These are phyloP conservation scores for Myxozyma sirexii DNA, from an alignment of 805 yeast species.

Conservation along the genomic window DNA sequence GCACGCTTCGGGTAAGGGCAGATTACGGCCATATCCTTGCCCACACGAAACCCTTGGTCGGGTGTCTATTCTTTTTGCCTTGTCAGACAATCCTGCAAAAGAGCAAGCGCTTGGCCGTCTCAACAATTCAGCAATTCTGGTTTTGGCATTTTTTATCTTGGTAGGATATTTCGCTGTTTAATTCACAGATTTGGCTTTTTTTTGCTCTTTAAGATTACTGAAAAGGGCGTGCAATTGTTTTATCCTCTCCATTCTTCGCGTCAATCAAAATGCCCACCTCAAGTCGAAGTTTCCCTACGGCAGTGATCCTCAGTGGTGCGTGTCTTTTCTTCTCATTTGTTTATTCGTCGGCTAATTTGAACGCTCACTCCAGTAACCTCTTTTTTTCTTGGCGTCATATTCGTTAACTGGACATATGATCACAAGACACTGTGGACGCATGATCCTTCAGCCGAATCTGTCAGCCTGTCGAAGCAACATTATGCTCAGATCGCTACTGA, in stretches of 20 bases:
- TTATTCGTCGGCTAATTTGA: neutral
- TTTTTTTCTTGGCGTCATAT: constrained; percentile 78
- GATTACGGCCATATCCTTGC: no score
- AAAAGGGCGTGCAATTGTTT: no score
- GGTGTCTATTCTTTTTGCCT: neutral
- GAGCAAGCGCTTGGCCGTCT: no score
- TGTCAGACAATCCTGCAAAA: neutral
- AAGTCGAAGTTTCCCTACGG: constrained; percentile 28
- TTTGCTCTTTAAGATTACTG: no score
- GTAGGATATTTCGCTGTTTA: neutral
- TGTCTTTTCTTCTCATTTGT: neutral
- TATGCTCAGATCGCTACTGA: constrained; percentile 72
- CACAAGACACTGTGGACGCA: constrained; percentile 69
- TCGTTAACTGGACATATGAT: constrained; percentile 82
- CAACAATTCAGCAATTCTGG: no score
- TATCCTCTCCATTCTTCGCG: neutral
- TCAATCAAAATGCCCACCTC: constrained; percentile 26
- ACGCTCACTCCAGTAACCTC: constrained; percentile 52
- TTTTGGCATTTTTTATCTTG: no score
- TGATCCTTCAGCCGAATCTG: constrained; percentile 54
- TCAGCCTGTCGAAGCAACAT: constrained; percentile 66
- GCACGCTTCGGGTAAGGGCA: constrained; percentile 1
- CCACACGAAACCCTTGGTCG: neutral
- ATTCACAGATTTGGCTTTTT: neutral
- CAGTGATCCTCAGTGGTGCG: constrained; percentile 30